Evolutionary conservation across 495 filamentous ascomycete genomes (phyloP), one percentile per base, ranked within the genome.

Genomic region (Trichoderma orchidacearum): DNA sequence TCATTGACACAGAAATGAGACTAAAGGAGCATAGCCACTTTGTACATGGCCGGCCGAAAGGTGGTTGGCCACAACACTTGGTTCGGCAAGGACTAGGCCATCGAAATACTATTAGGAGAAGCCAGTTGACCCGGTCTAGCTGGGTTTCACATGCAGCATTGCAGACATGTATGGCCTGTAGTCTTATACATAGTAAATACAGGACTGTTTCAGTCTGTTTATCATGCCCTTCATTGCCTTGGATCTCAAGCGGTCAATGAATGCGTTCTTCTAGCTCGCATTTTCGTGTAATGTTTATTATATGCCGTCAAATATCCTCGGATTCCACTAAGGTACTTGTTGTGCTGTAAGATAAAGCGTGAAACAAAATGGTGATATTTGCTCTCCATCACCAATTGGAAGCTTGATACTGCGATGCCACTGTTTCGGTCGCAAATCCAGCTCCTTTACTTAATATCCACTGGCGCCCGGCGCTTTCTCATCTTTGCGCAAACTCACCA

Each of bases 381-480:
- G 41, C 41, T 23, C 41, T 48, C 27, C 41, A 6, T 48, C n/a
- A 11, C 41, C 41, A 9, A 5, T 45, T 17, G 17, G n/a, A n/a
- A 45, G 8, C 36, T 23, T 25, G 21, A 23, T 23, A 23, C 18
- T 17, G 21, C 7, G 27, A 48, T 48, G 21, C 9, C 41, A 48
- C 41, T 25, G 27, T 12, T 12, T 25, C 27, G 41, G 41, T 48
- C 8, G 21, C 27, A 25, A 48, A 25, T 17, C 15, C 41, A 27
- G 18, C 12, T 13, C 15, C 23, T 27, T 2, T 11, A 27, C 23
- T 48, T 68, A 84, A 57, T 79, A 81, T 52, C 85, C 81, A 45
- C 72, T 77, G n/a, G 86, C 87, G 58, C 89, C 91, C 12, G 91
- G 91, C 3, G 91, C 93, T 66, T 92, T 94, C 71, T 93, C 83